Evolutionary conservation across 2,329 filamentous ascomycete species (phyloP).

Genomic region (Teratosphaeria pseudoeucalypti): DNA sequence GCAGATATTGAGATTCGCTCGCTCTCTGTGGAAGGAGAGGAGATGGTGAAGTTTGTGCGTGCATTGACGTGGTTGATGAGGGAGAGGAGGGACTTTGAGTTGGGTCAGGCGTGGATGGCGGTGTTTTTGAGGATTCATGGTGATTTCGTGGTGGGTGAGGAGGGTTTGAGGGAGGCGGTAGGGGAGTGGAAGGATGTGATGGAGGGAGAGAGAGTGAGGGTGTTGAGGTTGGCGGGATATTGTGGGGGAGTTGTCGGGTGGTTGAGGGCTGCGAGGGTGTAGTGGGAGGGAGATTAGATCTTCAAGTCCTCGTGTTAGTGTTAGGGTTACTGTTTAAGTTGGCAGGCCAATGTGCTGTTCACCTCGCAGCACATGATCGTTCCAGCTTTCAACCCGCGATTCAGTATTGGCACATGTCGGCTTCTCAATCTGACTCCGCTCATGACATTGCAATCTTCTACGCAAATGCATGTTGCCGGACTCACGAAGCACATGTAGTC

Average conservation of each 20-base stretch:
- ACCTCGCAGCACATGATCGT: too few species aligned
- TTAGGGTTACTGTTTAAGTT: too few species aligned
- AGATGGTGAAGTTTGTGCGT: slow-evolving; percentile 69
- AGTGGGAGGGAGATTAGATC: not conserved
- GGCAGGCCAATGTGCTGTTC: too few species aligned
- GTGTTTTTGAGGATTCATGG: slow-evolving; percentile 78
- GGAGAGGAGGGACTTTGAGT: slow-evolving; percentile 72
- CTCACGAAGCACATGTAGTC: too few species aligned
- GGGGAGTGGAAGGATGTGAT: slow-evolving; percentile 50
- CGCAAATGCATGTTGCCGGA: too few species aligned
- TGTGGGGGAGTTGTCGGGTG: slow-evolving; percentile 69
- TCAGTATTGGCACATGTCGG: too few species aligned
- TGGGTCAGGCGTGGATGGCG: slow-evolving; percentile 94
- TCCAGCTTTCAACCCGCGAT: too few species aligned
- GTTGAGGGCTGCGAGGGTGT: slow-evolving; percentile 18
- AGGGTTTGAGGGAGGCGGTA: slow-evolving; percentile 50
- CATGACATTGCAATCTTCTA: too few species aligned
- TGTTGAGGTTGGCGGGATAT: slow-evolving; percentile 73
- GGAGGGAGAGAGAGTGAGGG: slow-evolving; percentile 54
- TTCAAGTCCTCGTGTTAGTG: too few species aligned
- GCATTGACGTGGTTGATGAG: slow-evolving; percentile 63
- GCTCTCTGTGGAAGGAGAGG: slow-evolving; percentile 45
- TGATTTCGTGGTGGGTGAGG: slow-evolving; percentile 43
- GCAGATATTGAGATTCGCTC: slow-evolving; percentile 88
- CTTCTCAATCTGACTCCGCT: too few species aligned